Evolutionary conservation across 805 yeast species (phyloP), one percentile per base, ranked within the genome.

Genomic region (Ogataea corticis): DNA sequence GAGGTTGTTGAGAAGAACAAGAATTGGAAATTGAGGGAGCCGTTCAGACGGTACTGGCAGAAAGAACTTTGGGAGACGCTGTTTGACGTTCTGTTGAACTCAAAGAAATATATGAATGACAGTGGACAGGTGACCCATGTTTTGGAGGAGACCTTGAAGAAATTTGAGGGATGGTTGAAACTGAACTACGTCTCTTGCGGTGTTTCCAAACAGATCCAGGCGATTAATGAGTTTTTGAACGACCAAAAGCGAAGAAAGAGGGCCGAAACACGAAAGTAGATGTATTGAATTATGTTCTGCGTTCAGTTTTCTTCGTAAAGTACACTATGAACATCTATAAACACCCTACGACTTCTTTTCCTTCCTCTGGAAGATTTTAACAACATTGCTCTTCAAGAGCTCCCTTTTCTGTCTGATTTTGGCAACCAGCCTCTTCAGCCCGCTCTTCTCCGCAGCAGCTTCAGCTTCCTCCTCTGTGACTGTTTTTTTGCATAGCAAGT

Each of bases 41-140:
- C 75, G 1, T 69, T 87, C 17, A 87, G 83, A 57, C 65, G 94
- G 36, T 87, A 86, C 56, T 86, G 96, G 96, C 84, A 85, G 50
- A 71, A 65, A 28, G 81, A 79, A 1, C 45, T 86, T 6, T 90
- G 97, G 97, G 61, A 52, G 3, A 78, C 79, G 2, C 62, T 89
- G 18, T 87, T 90, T 62, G 77, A 78, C 30, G 45, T 72, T 2
- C 63, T 90, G 42, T 65, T 90, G 32, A 87, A 90, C 53, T 80
- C 94, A 4, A 21, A 25, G 11, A 33, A 21, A 21, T 34, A 32
- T 36, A 21, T 38, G 10, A 28, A 16, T 3, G 14, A n/a, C 7
- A 42, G 42, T 14, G 50, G 38, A 16, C 29, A 39, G 13, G 15
- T 32, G 7, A 32, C 21, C 11, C 35, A 38, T 7, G 15, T n/a